phyloP scores from a whole-genome alignment of 345 rosid genomes.

The Abelmoschus esculentus region DNA sequence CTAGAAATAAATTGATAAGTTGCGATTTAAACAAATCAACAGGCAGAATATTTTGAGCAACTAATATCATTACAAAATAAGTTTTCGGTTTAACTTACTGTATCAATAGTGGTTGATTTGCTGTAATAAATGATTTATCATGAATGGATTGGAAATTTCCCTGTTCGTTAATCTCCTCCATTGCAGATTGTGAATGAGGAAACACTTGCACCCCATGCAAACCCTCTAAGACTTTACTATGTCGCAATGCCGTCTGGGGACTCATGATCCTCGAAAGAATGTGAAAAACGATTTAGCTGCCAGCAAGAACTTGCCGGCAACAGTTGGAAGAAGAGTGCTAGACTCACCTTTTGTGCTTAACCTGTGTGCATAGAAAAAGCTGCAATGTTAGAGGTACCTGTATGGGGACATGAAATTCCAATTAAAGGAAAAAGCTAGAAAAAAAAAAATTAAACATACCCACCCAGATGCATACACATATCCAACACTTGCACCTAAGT shows the following conservation, averaged over 20 bases:
- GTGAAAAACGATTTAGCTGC: slow-evolving; percentile 18
- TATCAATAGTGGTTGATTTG: slow-evolving; percentile 45
- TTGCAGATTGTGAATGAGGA: slow-evolving; percentile 59
- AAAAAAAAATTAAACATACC: background rate
- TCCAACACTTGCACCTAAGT: background rate
- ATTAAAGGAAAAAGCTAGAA: background rate
- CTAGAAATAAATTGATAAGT: background rate
- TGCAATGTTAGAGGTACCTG: background rate
- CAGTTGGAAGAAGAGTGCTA: slow-evolving; percentile 7
- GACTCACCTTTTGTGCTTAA: slow-evolving; percentile 12
- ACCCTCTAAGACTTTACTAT: slow-evolving; percentile 59
- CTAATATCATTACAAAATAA: background rate
- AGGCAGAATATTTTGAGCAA: background rate
- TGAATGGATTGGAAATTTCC: slow-evolving; percentile 34
- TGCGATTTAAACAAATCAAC: slow-evolving; percentile 1
- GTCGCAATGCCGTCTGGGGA: slow-evolving; percentile 27
- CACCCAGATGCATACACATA: background rate
- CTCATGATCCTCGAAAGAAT: slow-evolving; percentile 34
- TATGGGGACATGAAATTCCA: background rate
- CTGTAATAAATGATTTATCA: slow-evolving; percentile 32
- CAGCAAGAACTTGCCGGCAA: slow-evolving; percentile 27
- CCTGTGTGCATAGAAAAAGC: slow-evolving; percentile 15
- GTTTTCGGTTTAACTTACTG: slow-evolving; percentile 39
- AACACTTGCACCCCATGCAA: slow-evolving; percentile 69
- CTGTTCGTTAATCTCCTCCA: slow-evolving; percentile 37